Percentiles rank a stretch among this genome's conserved stretches.
Evolutionary conservation across 148 eudicot species (phyloP).

Genomic region (Cornus florida): DNA sequence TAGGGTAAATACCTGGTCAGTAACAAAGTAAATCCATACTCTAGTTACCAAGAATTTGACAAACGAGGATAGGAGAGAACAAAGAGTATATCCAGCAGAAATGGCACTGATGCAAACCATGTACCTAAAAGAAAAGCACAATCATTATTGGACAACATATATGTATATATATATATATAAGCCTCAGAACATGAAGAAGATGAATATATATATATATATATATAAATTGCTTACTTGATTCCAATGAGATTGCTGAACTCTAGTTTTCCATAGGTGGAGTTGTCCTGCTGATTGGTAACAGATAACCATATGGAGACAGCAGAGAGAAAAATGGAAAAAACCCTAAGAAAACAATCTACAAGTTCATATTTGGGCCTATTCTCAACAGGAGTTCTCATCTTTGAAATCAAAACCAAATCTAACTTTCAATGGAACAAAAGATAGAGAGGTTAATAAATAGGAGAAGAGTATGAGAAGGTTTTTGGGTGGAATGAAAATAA

Average conservation of each 20-base stretch:
- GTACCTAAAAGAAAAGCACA: constrained; percentile 42
- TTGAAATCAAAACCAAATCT: neutral
- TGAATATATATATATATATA: no score
- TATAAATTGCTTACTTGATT: constrained; percentile 49
- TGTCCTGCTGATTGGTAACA: constrained; percentile 60
- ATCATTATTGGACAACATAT: neutral
- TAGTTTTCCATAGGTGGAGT: constrained; percentile 59
- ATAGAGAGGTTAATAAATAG: no score
- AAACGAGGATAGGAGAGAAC: constrained; percentile 61
- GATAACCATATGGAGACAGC: constrained; percentile 67
- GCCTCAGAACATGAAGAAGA: neutral
- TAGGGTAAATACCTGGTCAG: constrained; percentile 65
- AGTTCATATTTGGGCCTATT: constrained; percentile 33
- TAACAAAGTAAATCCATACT: constrained; percentile 69
- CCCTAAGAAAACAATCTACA: constrained; percentile 62
- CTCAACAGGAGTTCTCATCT: constrained; percentile 30
- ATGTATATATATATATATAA: neutral
- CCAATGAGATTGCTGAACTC: constrained; percentile 55
- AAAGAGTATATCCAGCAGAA: constrained; percentile 70
- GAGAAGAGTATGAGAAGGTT: neutral
- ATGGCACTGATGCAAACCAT: constrained; percentile 61
- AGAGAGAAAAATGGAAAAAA: constrained; percentile 62
- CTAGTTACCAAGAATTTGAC: constrained; percentile 44
- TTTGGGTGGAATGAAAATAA: neutral
- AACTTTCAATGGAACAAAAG: neutral